These are phyloP conservation scores for Cinnamomum micranthum DNA, from an alignment of 164 flowering plant species.

Conservation along the genomic window DNA sequence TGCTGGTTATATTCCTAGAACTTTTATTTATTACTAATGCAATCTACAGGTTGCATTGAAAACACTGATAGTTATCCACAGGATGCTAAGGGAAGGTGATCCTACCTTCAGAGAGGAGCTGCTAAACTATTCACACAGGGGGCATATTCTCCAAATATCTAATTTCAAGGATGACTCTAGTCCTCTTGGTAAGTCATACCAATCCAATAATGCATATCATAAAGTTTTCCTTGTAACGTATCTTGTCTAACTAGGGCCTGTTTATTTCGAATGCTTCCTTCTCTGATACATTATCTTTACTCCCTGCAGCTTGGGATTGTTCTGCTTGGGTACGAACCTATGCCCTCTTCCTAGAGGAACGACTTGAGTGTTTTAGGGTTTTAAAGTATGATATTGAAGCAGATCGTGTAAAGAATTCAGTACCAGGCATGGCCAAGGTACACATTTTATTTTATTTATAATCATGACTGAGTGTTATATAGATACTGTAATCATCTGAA, in stretches of 20 bases:
- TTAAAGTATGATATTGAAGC: slow-evolving; percentile 82
- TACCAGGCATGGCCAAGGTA: slow-evolving; percentile 55
- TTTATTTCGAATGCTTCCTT: not conserved
- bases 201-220: not conserved
- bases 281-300: not conserved
- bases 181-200: slow-evolving; percentile 57
- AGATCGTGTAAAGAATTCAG: slow-evolving; percentile 60
- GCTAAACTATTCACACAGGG: slow-evolving; percentile 58
- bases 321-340: slow-evolving; percentile 97
- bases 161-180: slow-evolving; percentile 97
- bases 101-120: slow-evolving; percentile 97
- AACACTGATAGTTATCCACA: slow-evolving; percentile 86
- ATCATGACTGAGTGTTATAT: not conserved
- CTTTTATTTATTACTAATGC: not conserved
- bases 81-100: slow-evolving; percentile 93
- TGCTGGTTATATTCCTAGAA: not conserved
- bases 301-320: slow-evolving; percentile 92
- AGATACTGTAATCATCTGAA: not conserved
- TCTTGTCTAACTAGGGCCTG: not conserved
- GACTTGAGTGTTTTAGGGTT: slow-evolving; percentile 78
- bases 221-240: not conserved
- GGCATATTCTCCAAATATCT: slow-evolving; percentile 72
- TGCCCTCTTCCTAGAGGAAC: slow-evolving; percentile 89
- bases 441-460: not conserved
- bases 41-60: slow-evolving; percentile 82